phyloP scores from a whole-genome alignment of 176 grass and related monocot genomes.

The Oryza glaberrima region DNA sequence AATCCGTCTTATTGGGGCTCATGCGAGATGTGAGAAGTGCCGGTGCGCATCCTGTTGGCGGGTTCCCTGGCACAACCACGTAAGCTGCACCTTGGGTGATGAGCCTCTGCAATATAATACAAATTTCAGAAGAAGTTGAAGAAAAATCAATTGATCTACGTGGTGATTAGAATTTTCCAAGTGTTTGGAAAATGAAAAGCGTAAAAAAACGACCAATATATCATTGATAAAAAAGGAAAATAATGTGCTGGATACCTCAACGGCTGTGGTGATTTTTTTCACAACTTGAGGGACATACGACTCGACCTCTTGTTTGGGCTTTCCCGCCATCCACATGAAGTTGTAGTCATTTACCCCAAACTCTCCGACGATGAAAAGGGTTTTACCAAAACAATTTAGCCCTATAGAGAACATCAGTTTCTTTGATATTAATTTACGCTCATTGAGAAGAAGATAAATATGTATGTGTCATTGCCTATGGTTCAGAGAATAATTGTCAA shows the following conservation, averaged over 20 bases:
- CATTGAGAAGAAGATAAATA: no score
- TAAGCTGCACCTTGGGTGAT: constrained; percentile 6
- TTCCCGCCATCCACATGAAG: neutral
- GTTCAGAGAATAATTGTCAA: no score
- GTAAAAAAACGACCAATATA: no score
- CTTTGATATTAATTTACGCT: no score
- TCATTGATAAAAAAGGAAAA: no score
- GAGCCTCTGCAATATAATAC: neutral
- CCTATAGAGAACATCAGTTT: no score
- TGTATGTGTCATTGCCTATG: no score
- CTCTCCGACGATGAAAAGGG: constrained; percentile 32
- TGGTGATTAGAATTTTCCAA: no score
- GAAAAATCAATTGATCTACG: neutral
- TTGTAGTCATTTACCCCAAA: constrained; percentile 34
- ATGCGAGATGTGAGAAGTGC: neutral
- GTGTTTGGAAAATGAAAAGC: no score
- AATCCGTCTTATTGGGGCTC: neutral
- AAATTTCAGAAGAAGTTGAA: neutral
- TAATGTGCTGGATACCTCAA: neutral
- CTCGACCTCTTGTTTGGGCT: neutral
- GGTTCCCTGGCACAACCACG: constrained; percentile 37
- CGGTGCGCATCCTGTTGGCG: constrained; percentile 31
- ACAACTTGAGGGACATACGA: constrained; percentile 20
- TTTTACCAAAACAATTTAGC: neutral
- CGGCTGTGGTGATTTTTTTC: neutral